Evolutionary conservation across 2,329 filamentous ascomycete genomes (phyloP).

Genomic region (Epichloe gansuensis): DNA sequence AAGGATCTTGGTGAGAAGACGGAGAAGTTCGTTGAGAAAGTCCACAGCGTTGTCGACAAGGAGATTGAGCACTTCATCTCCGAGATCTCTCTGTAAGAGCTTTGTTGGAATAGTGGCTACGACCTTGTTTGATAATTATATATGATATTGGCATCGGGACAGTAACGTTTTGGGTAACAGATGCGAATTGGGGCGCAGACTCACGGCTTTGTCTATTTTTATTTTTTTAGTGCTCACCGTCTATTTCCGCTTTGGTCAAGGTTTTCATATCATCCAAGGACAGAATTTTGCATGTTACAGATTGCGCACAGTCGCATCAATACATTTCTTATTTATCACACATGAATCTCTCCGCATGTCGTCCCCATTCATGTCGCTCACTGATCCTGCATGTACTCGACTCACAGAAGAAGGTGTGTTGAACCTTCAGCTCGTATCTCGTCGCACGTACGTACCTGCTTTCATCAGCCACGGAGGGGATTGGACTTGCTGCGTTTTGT

Average conservation of each 20-base stretch:
- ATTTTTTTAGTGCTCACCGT: constrained; percentile 1
- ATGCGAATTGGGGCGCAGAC: constrained; percentile 9
- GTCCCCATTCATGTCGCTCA: not conserved
- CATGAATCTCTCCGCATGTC: too few relatives aligned
- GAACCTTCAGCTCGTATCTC: not conserved
- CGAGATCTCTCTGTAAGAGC: constrained; percentile 31
- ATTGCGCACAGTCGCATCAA: constrained; percentile 4
- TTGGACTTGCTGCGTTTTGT: not conserved
- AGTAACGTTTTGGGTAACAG: constrained; percentile 15
- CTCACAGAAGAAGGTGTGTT: not conserved
- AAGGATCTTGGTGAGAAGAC: constrained; percentile 43
- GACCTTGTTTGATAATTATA: not conserved
- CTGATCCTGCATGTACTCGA: not conserved
- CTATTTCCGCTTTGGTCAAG: constrained; percentile 3
- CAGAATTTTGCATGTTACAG: not conserved
- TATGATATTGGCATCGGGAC: not conserved
- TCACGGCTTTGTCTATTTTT: constrained; percentile 8
- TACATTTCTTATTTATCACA: constrained; percentile 4
- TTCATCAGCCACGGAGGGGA: not conserved
- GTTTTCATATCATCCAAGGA: not conserved
- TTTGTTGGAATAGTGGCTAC: not conserved
- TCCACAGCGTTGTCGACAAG: constrained; percentile 48
- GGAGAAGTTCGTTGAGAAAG: constrained; percentile 50
- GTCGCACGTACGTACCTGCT: not conserved
- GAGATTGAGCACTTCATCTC: constrained; percentile 49